phyloP scores from a whole-genome alignment of 1,139 yeast genomes.

The Pichia sp. region DNA sequence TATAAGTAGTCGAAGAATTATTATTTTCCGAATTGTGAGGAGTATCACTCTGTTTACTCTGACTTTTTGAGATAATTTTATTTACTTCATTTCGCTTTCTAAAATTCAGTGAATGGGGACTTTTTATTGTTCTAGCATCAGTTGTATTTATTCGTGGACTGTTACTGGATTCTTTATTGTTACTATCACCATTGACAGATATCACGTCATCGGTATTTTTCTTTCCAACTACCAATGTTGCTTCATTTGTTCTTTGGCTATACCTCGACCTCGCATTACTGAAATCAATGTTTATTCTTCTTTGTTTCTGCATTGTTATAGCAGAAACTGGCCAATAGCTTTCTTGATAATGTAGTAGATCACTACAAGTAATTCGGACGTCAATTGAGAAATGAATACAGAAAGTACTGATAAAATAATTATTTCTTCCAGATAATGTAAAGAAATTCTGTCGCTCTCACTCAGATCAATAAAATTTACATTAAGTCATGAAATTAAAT shows the following conservation, averaged over 20 bases:
- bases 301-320: conserved; percentile 11
- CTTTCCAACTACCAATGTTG: conserved; percentile 31
- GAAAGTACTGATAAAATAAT: not conserved
- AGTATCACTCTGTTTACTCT: not conserved
- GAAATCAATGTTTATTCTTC: conserved; percentile 26
- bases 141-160: not conserved
- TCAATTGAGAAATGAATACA: not conserved
- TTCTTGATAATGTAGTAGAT: too few relatives aligned
- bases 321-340: not conserved
- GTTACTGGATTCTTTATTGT: not conserved
- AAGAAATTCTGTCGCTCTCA: not conserved
- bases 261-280: conserved; percentile 26
- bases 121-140: not conserved
- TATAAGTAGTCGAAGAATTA: conserved; percentile 16
- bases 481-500: not conserved
- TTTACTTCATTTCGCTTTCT: not conserved
- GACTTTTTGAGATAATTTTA: not conserved
- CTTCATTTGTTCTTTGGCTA: conserved; percentile 32
- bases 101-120: not conserved
- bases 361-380: too few relatives aligned
- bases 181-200: not conserved
- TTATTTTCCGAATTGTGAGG: not conserved
- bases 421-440: not conserved
- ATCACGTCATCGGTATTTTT: conserved; percentile 5
- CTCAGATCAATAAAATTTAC: not conserved